Evolutionary conservation across 2,329 filamentous ascomycete species (phyloP).

Genomic region (Clonostachys sp.): DNA sequence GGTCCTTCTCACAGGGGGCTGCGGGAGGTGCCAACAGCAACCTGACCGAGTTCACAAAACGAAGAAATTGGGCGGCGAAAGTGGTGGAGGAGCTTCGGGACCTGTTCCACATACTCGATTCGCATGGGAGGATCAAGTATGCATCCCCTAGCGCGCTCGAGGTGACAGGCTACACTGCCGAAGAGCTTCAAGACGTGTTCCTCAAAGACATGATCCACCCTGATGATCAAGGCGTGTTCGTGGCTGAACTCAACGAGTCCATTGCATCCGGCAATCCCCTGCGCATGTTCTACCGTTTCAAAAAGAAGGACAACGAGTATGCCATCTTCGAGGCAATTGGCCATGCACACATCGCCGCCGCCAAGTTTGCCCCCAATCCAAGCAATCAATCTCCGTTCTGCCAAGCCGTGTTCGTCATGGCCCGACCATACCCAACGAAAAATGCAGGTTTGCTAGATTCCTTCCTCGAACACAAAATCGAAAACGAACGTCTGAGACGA

Average conservation of each 20-base stretch:
- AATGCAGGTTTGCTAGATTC: conserved; percentile 83
- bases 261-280: conserved; percentile 77
- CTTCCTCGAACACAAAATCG: conserved; percentile 94
- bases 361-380: conserved; percentile 58
- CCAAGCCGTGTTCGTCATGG: conserved; percentile 90
- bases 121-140: conserved; percentile 79
- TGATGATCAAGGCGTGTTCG: conserved; percentile 78
- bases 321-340: conserved; percentile 88
- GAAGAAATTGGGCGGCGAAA: conserved; percentile 77
- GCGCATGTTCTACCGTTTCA: conserved; percentile 84
- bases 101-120: conserved; percentile 80
- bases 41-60: conserved; percentile 55
- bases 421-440: conserved; percentile 82
- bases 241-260: conserved; percentile 83
- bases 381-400: conserved; percentile 68
- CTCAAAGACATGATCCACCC: conserved; percentile 81
- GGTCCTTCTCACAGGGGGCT: conserved; percentile 23
- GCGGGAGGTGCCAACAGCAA: conserved; percentile 29
- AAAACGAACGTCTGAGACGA: conserved; percentile 82
- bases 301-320: conserved; percentile 66
- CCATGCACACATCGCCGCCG: conserved; percentile 79
- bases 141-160: conserved; percentile 73
- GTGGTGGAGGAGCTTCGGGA: conserved; percentile 88
- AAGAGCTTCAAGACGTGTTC: conserved; percentile 69
- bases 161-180: conserved; percentile 70